Evolutionary conservation across 768 basidiomycete species (phyloP).

Genomic region (Lactarius akahatsu): DNA sequence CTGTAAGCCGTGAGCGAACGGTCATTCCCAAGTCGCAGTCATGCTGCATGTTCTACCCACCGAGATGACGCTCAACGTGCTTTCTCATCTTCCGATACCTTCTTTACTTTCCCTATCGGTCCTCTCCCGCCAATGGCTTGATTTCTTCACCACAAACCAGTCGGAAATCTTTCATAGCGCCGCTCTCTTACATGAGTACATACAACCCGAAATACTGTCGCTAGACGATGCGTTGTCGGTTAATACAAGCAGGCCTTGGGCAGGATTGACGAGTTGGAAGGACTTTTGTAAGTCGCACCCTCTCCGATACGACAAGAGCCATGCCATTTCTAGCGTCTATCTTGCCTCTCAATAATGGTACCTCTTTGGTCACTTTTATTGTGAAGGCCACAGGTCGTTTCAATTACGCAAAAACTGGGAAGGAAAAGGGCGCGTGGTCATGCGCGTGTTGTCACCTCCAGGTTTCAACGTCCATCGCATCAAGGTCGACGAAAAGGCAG

Average conservation of each 20-base stretch:
- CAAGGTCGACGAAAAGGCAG: conserved; percentile 67
- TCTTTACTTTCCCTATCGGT: conserved; percentile 40
- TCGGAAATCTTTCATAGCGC: conserved; percentile 56
- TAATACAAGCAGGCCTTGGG: conserved; percentile 32
- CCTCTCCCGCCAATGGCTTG: conserved; percentile 8
- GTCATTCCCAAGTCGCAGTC: no score
- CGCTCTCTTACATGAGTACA: conserved; percentile 34
- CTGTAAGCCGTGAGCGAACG: no score
- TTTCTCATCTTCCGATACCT: conserved; percentile 50
- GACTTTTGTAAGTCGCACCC: conserved; percentile 25
- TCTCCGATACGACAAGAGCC: conserved; percentile 25
- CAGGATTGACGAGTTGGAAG: background rate
- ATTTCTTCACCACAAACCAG: conserved; percentile 50
- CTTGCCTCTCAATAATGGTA: background rate
- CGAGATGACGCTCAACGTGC: conserved; percentile 51
- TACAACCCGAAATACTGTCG: conserved; percentile 36
- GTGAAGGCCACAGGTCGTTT: conserved; percentile 46
- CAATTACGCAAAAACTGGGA: conserved; percentile 54
- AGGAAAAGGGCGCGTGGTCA: conserved; percentile 46
- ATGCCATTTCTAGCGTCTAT: background rate
- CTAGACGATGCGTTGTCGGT: conserved; percentile 36
- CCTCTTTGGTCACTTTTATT: conserved; percentile 12
- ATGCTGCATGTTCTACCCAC: conserved; percentile 44
- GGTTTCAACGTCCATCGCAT: conserved; percentile 60
- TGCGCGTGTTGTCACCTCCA: conserved; percentile 37